Evolutionary conservation across 2,329 filamentous ascomycete species (phyloP).

Genomic region (Phialemoniopsis sp.): DNA sequence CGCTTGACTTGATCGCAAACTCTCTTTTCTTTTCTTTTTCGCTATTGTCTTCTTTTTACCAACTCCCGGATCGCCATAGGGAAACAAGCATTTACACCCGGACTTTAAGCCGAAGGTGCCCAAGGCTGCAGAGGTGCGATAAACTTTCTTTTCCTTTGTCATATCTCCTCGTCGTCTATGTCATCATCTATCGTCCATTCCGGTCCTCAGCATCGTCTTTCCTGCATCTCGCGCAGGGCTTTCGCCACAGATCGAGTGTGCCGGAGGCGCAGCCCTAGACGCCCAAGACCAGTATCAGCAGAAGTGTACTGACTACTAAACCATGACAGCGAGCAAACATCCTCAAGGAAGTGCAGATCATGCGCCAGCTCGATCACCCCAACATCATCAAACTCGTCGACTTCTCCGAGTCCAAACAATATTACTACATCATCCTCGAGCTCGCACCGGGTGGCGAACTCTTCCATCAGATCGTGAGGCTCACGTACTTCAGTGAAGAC

Average conservation of each 20-base stretch:
- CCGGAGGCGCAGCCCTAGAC: slow-evolving; percentile 1
- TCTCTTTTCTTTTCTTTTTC: slow-evolving; percentile 12
- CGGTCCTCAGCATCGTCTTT: slow-evolving; percentile 2
- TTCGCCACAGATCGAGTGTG: slow-evolving; percentile 10
- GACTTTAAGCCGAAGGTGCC: slow-evolving; percentile 86
- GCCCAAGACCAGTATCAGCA: not conserved
- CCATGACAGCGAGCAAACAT: slow-evolving; percentile 84
- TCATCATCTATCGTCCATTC: slow-evolving; percentile 7
- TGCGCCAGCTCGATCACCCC: slow-evolving; percentile 93
- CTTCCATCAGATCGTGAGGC: slow-evolving; percentile 96
- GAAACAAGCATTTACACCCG: slow-evolving; percentile 89
- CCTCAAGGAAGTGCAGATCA: slow-evolving; percentile 97
- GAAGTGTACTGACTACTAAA: slow-evolving; percentile 17
- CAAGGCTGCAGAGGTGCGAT: slow-evolving; percentile 94
- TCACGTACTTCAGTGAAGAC: slow-evolving; percentile 98
- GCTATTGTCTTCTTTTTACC: slow-evolving; percentile 46
- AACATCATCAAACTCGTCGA: slow-evolving; percentile 94
- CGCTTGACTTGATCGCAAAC: slow-evolving; percentile 15
- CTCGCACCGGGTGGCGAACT: slow-evolving; percentile 92
- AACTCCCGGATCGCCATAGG: slow-evolving; percentile 59
- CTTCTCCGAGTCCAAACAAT: slow-evolving; percentile 89
- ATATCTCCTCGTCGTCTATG: slow-evolving; percentile 19
- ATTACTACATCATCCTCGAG: slow-evolving; percentile 97
- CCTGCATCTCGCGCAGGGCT: not conserved
- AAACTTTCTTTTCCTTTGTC: slow-evolving; percentile 32